Conservation (phyloP, 2,329 filamentous ascomycete species). For the Aschersonia sp. region DNA sequence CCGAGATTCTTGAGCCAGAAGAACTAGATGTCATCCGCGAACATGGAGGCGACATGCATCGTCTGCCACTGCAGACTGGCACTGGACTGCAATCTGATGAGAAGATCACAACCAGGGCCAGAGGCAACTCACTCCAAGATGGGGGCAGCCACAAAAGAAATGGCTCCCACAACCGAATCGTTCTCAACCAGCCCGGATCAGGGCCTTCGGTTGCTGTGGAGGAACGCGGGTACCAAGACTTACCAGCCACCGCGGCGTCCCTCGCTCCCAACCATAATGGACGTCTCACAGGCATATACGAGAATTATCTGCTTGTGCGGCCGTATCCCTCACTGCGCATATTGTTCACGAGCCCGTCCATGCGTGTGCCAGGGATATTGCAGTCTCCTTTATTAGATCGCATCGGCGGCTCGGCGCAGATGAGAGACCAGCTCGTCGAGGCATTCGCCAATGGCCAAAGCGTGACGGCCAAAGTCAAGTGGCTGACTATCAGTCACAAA, state of each 20-base stretch:
- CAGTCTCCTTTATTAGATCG: constrained; percentile 42
- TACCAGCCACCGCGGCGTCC: not conserved
- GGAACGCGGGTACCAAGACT: not conserved
- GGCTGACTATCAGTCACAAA: constrained; percentile 5
- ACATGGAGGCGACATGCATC: constrained; percentile 49
- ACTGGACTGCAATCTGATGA: constrained; percentile 1
- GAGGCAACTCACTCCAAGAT: not conserved
- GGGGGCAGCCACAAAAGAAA: constrained; percentile 1
- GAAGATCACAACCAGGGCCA: constrained; percentile 1
- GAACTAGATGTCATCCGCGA: constrained; percentile 51
- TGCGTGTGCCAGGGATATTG: constrained; percentile 53
- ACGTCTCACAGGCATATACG: constrained; percentile 21
- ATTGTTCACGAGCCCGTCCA: constrained; percentile 53
- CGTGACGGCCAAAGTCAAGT: constrained; percentile 54
- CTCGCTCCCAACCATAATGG: constrained; percentile 8
- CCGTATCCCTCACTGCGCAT: constrained; percentile 53
- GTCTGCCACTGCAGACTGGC: constrained; percentile 11
- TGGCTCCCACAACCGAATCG: constrained; percentile 5
- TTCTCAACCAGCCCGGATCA: constrained; percentile 2
- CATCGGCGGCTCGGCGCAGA: constrained; percentile 32
- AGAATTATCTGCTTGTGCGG: constrained; percentile 49
- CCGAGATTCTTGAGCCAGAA: constrained; percentile 52
- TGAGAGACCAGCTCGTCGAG: constrained; percentile 32
- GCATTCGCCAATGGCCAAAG: constrained; percentile 55
- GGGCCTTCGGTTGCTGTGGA: not conserved